Conservation (phyloP, 495 filamentous ascomycete species). For the Venustampulla echinocandica region DNA sequence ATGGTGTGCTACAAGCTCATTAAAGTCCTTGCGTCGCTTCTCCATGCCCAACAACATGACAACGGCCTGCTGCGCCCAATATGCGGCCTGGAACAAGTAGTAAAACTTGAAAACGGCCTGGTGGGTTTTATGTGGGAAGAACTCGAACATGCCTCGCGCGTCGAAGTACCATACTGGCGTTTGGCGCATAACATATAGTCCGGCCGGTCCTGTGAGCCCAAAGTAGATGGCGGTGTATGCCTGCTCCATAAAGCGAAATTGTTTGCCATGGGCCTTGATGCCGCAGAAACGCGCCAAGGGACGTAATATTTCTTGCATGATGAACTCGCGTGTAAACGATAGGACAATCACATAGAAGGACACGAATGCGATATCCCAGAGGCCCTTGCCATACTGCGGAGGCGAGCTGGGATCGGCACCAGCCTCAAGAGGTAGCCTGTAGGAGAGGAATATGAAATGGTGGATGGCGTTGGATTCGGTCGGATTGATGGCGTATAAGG, state of each 20-base stretch:
- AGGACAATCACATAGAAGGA: slow-evolving; percentile 81
- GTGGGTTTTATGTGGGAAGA: slow-evolving; percentile 77
- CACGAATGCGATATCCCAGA: slow-evolving; percentile 73
- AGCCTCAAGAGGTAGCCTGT: slow-evolving; percentile 50
- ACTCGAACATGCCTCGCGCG: slow-evolving; percentile 78
- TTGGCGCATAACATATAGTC: slow-evolving; percentile 81
- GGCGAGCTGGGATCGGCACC: slow-evolving; percentile 39
- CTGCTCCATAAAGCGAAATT: slow-evolving; percentile 92
- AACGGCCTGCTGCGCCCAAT: slow-evolving; percentile 92
- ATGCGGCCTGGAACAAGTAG: slow-evolving; percentile 88
- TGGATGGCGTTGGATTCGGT: slow-evolving; percentile 70
- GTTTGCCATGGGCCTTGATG: slow-evolving; percentile 65
- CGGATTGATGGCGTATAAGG: slow-evolving; percentile 68
- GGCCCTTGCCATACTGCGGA: slow-evolving; percentile 80
- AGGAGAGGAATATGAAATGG: slow-evolving; percentile 85
- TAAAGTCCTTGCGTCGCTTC: slow-evolving; percentile 91
- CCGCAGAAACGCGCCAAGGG: slow-evolving; percentile 62
- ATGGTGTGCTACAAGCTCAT: slow-evolving; percentile 88
- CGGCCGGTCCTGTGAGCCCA: slow-evolving; percentile 68
- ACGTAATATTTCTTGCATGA: slow-evolving; percentile 85
- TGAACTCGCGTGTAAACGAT: slow-evolving; percentile 86
- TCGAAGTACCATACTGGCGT: slow-evolving; percentile 96
- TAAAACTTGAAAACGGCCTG: slow-evolving; percentile 85
- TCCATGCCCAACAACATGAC: slow-evolving; percentile 85
- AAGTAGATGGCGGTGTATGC: slow-evolving; percentile 94